A percentile compares a stretch with the other conserved stretches of the same genome.
Evolutionary conservation across 345 rosid species (phyloP).

Genomic region (Cardamine resedifolia): DNA sequence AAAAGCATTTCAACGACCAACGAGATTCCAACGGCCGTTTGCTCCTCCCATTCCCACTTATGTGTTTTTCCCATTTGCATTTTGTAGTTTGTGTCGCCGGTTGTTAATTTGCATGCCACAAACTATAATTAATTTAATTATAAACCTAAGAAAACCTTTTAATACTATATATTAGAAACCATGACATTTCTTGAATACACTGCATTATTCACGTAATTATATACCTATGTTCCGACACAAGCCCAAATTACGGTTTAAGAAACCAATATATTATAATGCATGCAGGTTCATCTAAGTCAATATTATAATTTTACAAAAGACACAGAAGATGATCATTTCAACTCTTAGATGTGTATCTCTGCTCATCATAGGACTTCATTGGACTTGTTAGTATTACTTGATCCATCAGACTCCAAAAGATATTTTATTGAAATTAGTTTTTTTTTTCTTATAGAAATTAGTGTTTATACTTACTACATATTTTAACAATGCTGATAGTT

Average conservation of each 20-base stretch:
- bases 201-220: conserved; percentile 13
- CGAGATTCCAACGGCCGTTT: conserved; percentile 35
- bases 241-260: conserved; percentile 14
- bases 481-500: conserved; percentile 3
- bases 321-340: conserved; percentile 1
- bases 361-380: not conserved
- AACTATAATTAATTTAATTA: not conserved
- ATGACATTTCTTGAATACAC: not conserved
- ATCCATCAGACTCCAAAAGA: not conserved
- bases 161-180: not conserved
- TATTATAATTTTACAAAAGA: not conserved
- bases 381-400: not conserved
- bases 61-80: conserved; percentile 31
- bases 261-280: conserved; percentile 1
- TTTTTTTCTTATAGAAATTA: not conserved
- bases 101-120: not conserved
- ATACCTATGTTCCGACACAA: conserved; percentile 3
- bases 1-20: conserved; percentile 30
- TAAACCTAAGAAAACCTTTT: not conserved
- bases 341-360: not conserved
- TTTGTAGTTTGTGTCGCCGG: conserved; percentile 18
- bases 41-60: conserved; percentile 25
- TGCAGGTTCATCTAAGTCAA: not conserved
- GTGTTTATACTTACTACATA: not conserved
- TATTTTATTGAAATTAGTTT: not conserved